Conservation (phyloP, 192 early-diverging fungal genomes). For the Funneliformis geosporum region DNA sequence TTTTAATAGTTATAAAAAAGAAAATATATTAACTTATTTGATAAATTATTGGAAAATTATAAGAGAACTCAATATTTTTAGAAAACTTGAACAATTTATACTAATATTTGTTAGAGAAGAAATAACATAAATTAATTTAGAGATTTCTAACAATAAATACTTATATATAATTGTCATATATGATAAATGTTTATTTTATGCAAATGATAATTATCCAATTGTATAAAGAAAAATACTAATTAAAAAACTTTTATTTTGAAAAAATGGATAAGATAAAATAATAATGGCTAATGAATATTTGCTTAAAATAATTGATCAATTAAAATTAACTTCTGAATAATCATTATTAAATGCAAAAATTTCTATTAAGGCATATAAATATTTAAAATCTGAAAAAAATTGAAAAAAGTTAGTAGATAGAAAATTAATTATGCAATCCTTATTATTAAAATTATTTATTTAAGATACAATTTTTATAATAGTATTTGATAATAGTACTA, state of each 20-base stretch:
- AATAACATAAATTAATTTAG: background rate
- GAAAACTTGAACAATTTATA: conserved; percentile 5
- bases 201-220: background rate
- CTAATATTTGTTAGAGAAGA: background rate
- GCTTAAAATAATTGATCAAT: background rate
- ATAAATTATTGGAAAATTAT: too few relatives aligned
- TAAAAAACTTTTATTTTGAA: background rate
- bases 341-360: background rate
- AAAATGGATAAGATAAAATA: background rate
- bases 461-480: background rate
- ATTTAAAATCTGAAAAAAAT: conserved; percentile 18
- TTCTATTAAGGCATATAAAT: background rate
- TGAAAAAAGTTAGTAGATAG: background rate
- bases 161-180: background rate
- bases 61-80: conserved; percentile 1
- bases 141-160: background rate
- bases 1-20: conserved; percentile 7
- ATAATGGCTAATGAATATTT: conserved; percentile 12
- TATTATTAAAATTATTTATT: conserved; percentile 8
- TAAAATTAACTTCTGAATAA: background rate
- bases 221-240: background rate
- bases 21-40: conserved; percentile 3
- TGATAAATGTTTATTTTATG: conserved; percentile 8
- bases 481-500: background rate
- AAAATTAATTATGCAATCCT: conserved; percentile 9